Percentiles rank a stretch among this genome's conserved stretches.
These are phyloP conservation scores for Fusarium mundagurra DNA, from an alignment of 2,329 filamentous ascomycete genomes.

Conservation along the genomic window DNA sequence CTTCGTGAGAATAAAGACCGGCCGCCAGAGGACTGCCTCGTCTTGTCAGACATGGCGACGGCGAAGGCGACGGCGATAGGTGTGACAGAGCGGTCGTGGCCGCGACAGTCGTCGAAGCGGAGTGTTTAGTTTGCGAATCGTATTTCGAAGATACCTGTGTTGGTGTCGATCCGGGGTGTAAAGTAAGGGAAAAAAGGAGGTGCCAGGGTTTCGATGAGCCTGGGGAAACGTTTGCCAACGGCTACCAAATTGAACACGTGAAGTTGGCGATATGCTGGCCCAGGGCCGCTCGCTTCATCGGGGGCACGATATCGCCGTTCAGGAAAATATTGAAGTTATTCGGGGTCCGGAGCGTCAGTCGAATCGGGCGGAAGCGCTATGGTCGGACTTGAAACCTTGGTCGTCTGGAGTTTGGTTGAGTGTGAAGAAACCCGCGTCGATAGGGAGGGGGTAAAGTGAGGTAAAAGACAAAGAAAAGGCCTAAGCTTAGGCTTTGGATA, in stretches of 20 bases:
- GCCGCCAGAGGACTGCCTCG: slow-evolving; percentile 78
- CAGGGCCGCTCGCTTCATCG: slow-evolving; percentile 54
- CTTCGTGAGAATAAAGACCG: slow-evolving; percentile 90
- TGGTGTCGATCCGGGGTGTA: slow-evolving; percentile 19
- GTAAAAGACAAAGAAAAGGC: slow-evolving; percentile 23
- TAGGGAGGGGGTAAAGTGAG: slow-evolving; percentile 5
- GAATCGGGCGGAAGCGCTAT: slow-evolving; percentile 24
- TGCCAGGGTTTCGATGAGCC: slow-evolving; percentile 12
- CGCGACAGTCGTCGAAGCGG: slow-evolving; percentile 29
- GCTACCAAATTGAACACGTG: slow-evolving; percentile 46
- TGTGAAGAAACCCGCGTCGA: not conserved
- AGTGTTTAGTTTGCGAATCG: slow-evolving; percentile 28
- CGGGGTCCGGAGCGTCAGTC: slow-evolving; percentile 19
- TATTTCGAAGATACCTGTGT: slow-evolving; percentile 21
- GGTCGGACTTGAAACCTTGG: slow-evolving; percentile 34
- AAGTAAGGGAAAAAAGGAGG: slow-evolving; percentile 14
- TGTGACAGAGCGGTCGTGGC: slow-evolving; percentile 34
- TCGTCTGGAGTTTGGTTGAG: slow-evolving; percentile 20
- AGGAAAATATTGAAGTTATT: slow-evolving; percentile 15
- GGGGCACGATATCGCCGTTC: slow-evolving; percentile 32
- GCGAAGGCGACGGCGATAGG: slow-evolving; percentile 27
- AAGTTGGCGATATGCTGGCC: slow-evolving; percentile 48
- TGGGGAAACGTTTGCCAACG: slow-evolving; percentile 8
- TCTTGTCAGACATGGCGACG: slow-evolving; percentile 74
- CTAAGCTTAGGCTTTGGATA: slow-evolving; percentile 1